Base-by-base conservation (phyloP, 2,329 filamentous ascomycete species). In the Neophaeococcomyces mojaviensis region DNA sequence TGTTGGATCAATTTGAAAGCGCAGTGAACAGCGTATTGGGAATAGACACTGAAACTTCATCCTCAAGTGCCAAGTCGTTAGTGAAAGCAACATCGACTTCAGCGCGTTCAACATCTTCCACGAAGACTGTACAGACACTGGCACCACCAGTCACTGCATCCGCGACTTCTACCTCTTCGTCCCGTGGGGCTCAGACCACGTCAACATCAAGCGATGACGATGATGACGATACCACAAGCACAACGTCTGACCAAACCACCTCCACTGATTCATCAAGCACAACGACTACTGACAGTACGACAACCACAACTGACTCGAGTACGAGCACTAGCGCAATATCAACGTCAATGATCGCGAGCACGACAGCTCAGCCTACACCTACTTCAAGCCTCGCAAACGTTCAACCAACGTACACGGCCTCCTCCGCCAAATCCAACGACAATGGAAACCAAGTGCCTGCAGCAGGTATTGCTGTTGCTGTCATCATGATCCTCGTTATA, bases 121-220 rank as follows among this genome's bases (percentile, higher is more conserved):
- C 66, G 82, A 87, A 54, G 96, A 96, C 77, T 97, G 8, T 15
- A 7, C 12, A 26, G 18, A 44, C 32, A 8, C 22, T 44, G 3
- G 19, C 22, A 10, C 20, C 41, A 4, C 41, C 41, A 2, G 19
- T 20, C 12, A 16, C 24, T 4, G 30, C 40, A 22, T 43, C 40
- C 12, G 18, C 31, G 8, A 44, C 20, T 26, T 16, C 30, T 18
- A 36, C 41, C 16, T 7, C 41, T 31, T 36, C 41, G 12, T 7
- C 41, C 2, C 10, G 4, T 5, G 12, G 10, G 9, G 18, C 41
- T 26, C 18, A 37, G 20, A 22, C 32, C 19, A 44, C 41, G 12
- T 44, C 41, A 16, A 19, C 39, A 18, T 7, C 9, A 28, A 19
- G 34, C 19, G 40, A 44, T n/a, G 31, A 44, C 7, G 32, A 44